A percentile compares a stretch with the other conserved stretches of the same genome.
Conservation (phyloP, 228 moss, liverwort and hornwort genomes). For the Sphagnum fallax region DNA sequence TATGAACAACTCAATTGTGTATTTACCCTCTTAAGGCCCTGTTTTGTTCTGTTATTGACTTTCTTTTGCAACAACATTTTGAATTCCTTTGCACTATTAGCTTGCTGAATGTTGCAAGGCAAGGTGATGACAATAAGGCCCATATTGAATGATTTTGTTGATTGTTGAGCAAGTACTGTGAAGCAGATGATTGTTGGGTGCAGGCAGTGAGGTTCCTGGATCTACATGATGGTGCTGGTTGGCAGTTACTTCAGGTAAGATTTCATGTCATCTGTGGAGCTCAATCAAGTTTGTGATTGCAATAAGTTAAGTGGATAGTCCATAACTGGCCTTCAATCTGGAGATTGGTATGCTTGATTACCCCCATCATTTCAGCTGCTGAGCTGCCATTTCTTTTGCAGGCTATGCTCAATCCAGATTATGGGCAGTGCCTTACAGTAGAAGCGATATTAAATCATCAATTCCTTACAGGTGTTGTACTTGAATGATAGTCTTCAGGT, state of each 20-base stretch:
- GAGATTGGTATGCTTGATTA: conserved; percentile 3
- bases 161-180: conserved; percentile 40
- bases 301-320: neutral
- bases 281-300: neutral
- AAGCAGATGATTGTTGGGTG: conserved; percentile 82
- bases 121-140: neutral
- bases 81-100: neutral
- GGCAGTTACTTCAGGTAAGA: conserved; percentile 64
- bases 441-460: conserved; percentile 48
- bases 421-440: conserved; percentile 39
- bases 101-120: neutral
- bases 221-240: conserved; percentile 89
- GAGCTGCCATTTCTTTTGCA: conserved; percentile 11
- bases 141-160: neutral
- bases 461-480: conserved; percentile 42
- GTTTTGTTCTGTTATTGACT: no score
- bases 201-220: conserved; percentile 82
- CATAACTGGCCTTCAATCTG: conserved; percentile 17
- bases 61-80: neutral
- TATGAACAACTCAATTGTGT: no score
- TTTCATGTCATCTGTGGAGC: neutral
- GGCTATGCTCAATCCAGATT: conserved; percentile 63
- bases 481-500: conserved; percentile 5
- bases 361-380: conserved; percentile 1
- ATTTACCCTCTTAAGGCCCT: no score